Evolutionary conservation across 1,139 yeast genomes (phyloP), one percentile per base, ranked within the genome.

Genomic region (Saccharomyces hybrid): DNA sequence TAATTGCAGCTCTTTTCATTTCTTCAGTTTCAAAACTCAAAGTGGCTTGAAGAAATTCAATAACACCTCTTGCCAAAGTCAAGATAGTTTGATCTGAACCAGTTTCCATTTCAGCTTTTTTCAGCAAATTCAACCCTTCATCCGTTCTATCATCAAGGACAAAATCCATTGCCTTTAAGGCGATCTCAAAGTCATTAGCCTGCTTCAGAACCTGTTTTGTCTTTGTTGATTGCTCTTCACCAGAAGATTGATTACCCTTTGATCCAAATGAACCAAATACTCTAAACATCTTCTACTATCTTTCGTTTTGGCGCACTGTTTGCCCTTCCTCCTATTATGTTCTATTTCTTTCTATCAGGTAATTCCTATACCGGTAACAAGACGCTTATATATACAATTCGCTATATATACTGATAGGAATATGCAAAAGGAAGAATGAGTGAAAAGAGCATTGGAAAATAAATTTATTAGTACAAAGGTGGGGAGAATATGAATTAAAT

Each of bases 1-100:
- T 81, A 29, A 78, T 83, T 52, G 86, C 86, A 9, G 97, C 97
- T 59, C 67, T 70, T 54, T 79, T 82, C 86, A 93, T 90, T 26
- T 86, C 86, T 54, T 88, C 95, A 1, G 90, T 83, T 69, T 91
- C 98, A 69, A 91, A 90, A 9, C 97, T 96, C 47, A 91, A 73
- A 0, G 96, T 89, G 3, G 98, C 97, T 70, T 91, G 96, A 53
- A 91, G 77, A 64, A 91, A 91, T 62, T 84, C 85, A 72, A 88
- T 83, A 23, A 91, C 97, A 47, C 98, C 97, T 46, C 80, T 75
- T 0, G 97, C 98, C 51, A 91, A 75, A 52, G 80, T 81, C 59
- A 81, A 81, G 52, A 86, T 81, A 1, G 88, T 86, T n/a, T 80
- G 81, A 46, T 71, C 72, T 5, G 67, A 57, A 3, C 57, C 83